These are phyloP conservation scores for Rugonectria rugulosa DNA, from an alignment of 2,329 filamentous ascomycete genomes.

Conservation along the genomic window DNA sequence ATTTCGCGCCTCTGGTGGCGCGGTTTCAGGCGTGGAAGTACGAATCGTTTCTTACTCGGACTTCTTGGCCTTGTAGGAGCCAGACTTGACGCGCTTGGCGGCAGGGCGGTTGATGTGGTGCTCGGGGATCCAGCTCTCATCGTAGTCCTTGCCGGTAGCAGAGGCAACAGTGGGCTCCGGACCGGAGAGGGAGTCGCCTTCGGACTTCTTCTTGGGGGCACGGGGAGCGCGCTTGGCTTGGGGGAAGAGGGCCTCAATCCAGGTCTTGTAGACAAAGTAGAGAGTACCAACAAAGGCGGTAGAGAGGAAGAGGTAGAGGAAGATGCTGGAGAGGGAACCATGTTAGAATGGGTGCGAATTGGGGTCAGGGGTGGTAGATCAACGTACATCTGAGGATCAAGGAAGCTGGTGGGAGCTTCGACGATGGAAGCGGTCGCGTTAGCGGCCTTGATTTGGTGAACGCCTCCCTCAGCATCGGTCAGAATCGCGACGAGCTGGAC, in stretches of 20 bases:
- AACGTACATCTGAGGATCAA: conserved; percentile 93
- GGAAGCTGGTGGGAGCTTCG: conserved; percentile 88
- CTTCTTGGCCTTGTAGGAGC: conserved; percentile 55
- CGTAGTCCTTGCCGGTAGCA: conserved; percentile 76
- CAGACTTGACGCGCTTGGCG: conserved; percentile 71
- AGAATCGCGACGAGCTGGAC: conserved; percentile 81
- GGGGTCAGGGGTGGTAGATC: background rate
- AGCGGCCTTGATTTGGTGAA: conserved; percentile 82
- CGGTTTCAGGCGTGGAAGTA: background rate
- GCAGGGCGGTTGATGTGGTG: conserved; percentile 88
- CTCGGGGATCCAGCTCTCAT: conserved; percentile 92
- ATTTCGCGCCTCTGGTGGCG: background rate
- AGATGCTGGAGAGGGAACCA: conserved; percentile 71
- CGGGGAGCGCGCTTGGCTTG: conserved; percentile 75
- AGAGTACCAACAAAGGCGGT: conserved; percentile 79
- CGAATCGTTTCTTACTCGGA: conserved; percentile 36
- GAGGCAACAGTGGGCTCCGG: conserved; percentile 75
- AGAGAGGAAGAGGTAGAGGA: conserved; percentile 93
- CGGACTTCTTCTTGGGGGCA: conserved; percentile 70
- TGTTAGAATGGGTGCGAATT: background rate
- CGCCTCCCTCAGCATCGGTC: conserved; percentile 67
- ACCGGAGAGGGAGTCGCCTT: conserved; percentile 69
- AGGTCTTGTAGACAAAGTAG: conserved; percentile 98
- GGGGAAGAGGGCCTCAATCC: conserved; percentile 95
- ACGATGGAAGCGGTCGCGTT: conserved; percentile 86